Evolutionary conservation across 129 eudicot species (phyloP).

Genomic region (Daucus carota): DNA sequence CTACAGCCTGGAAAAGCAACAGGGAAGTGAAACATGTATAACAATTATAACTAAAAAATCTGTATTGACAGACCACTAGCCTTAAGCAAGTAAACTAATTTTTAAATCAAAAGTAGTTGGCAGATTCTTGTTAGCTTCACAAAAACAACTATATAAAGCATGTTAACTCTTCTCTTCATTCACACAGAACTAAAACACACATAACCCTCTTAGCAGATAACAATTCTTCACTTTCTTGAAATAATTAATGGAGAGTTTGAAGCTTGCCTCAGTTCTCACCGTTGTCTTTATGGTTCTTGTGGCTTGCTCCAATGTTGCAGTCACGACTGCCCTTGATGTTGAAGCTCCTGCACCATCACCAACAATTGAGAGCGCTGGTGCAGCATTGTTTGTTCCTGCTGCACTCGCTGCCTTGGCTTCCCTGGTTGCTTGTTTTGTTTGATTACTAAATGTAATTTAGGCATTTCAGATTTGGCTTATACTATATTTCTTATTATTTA

Average conservation of each 20-base stretch:
- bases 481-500: no score
- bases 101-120: slow-evolving; percentile 11
- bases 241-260: slow-evolving; percentile 23
- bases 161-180: background rate
- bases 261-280: slow-evolving; percentile 21
- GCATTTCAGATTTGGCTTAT: background rate
- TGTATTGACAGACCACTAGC: background rate
- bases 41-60: background rate
- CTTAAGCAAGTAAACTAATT: background rate
- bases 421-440: slow-evolving; percentile 22
- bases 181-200: background rate
- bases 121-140: slow-evolving; percentile 21
- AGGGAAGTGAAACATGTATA: background rate
- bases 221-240: background rate
- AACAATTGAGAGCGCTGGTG: slow-evolving; percentile 34
- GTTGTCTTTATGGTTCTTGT: slow-evolving; percentile 22
- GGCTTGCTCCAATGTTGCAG: slow-evolving; percentile 17
- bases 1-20: background rate
- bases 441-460: background rate
- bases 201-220: background rate
- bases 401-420: slow-evolving; percentile 26
- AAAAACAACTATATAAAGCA: slow-evolving; percentile 10
- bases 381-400: slow-evolving; percentile 24
- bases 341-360: slow-evolving; percentile 44
- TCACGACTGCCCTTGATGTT: slow-evolving; percentile 21